phyloP scores from a whole-genome alignment of 2,329 filamentous ascomycete species.

The Coleophoma crateriformis region DNA sequence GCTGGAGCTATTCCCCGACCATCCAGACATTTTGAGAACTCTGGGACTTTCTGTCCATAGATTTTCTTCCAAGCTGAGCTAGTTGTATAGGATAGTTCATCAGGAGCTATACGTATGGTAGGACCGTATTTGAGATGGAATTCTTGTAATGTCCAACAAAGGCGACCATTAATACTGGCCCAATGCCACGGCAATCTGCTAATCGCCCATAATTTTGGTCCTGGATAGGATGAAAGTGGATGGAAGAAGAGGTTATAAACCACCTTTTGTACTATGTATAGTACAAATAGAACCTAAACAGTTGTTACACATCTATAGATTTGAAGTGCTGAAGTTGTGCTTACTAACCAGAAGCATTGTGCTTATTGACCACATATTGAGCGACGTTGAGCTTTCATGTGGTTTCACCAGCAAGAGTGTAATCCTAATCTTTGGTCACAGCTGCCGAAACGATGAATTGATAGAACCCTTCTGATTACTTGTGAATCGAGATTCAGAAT shows the following conservation, averaged over 20 bases:
- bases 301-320: no score
- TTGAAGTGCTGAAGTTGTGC: no score
- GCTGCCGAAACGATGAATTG: no score
- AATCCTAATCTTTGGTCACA: no score
- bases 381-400: no score
- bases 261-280: not conserved
- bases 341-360: no score
- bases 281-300: no score
- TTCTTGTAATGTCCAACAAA: not conserved
- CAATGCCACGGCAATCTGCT: not conserved
- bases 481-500: no score
- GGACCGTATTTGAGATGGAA: constrained; percentile 19
- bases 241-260: constrained; percentile 9
- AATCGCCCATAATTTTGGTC: constrained; percentile 1
- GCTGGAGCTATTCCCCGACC: not conserved
- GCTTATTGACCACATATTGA: no score
- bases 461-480: no score
- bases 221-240: constrained; percentile 3
- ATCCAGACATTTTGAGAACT: not conserved
- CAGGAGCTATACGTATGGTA: constrained; percentile 20
- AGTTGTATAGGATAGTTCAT: constrained; percentile 21
- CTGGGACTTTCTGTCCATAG: not conserved
- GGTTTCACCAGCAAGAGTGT: no score
- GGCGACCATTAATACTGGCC: not conserved
- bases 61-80: constrained; percentile 21